Base-by-base conservation (phyloP, 1,284 basidiomycete genomes). In the Tremellales sp. region DNA sequence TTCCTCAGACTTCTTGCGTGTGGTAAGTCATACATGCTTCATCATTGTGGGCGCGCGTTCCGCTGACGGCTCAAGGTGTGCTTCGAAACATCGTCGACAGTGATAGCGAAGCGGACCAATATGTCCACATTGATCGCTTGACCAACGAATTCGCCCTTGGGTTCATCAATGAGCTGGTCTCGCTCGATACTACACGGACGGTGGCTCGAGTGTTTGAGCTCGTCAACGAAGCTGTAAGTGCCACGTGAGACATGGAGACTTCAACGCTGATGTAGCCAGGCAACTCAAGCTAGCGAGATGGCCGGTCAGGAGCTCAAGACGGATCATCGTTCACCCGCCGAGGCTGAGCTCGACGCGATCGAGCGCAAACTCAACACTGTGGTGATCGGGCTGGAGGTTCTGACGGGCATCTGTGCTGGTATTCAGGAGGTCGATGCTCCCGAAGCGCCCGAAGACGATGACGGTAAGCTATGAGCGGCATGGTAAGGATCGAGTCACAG, bases 401-500 rank as follows among this genome's bases (percentile, higher is more conserved):
- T 94, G 57, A 92, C 89, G 0, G 85, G 85, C 26, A 78, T 82
- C n/a, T 93, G 88, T 65, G 89, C 89, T n/a, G 87, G 84, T 10
- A 73, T 93, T 27, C 86, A 89, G 21, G 88, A 92, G 62, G 81
- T 83, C 2, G 65, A 42, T 77, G 68, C 68, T 37, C 61, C 53
- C 7, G 63, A 61, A 2, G 53, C 21, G 3, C 64, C 53, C 27
- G 61, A 53, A 2, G 62, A 57, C 7, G 68, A 70, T 11, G n/a
- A 22, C 27, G 66, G 49, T 48, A 62, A 62, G 27, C 68, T 67
- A 23, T 25, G n/a, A n/a, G 7, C 36, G 10, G 35, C 31, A n/a
- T 6, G 37, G 10, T 12, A 40, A n/a, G 15, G 12, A 26, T 25
- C 13, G 4, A 24, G 4, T 7, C 19, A 7, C 8, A 17, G 5